Evolutionary conservation across 2,329 filamentous ascomycete species (phyloP).

Genomic region (Albifimbria verrucaria): DNA sequence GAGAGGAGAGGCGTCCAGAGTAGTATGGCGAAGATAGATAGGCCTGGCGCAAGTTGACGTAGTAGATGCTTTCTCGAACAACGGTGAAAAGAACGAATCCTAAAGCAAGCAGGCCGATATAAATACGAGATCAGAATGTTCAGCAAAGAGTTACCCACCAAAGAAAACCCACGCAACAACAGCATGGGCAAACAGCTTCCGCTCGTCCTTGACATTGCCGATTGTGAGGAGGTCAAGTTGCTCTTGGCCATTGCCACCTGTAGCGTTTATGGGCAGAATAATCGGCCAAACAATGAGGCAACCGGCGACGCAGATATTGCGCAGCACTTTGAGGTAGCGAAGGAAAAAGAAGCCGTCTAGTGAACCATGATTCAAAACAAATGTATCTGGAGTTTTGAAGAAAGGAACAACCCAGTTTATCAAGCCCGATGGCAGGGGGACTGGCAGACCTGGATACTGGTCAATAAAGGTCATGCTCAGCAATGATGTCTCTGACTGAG

Average conservation of each 20-base stretch:
- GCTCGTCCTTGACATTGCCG: conserved; percentile 63
- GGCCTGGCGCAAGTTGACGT: conserved; percentile 88
- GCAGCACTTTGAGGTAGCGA: conserved; percentile 66
- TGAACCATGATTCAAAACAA: conserved; percentile 84
- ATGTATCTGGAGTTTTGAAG: conserved; percentile 68
- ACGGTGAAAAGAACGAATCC: conserved; percentile 86
- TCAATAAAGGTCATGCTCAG: conserved; percentile 20
- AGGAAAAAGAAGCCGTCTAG: conserved; percentile 90
- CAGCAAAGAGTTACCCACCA: conserved; percentile 16
- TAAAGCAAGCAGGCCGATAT: too few relatives aligned
- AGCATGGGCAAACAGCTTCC: conserved; percentile 76
- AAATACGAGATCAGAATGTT: too few relatives aligned
- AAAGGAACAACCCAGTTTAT: conserved; percentile 68
- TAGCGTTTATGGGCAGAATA: conserved; percentile 81
- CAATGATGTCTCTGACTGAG: neutral
- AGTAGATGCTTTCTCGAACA: conserved; percentile 84
- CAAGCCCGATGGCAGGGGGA: conserved; percentile 56
- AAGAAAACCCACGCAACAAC: conserved; percentile 78
- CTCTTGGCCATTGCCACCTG: conserved; percentile 61
- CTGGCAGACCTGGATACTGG: conserved; percentile 53
- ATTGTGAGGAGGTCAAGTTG: conserved; percentile 80
- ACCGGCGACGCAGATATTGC: conserved; percentile 81
- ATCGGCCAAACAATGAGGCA: conserved; percentile 83
- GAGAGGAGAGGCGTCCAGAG: conserved; percentile 79
- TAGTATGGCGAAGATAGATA: conserved; percentile 85